Evolutionary conservation across 2,329 filamentous ascomycete species (phyloP).

Genomic region (Pseudomassariella vexata): DNA sequence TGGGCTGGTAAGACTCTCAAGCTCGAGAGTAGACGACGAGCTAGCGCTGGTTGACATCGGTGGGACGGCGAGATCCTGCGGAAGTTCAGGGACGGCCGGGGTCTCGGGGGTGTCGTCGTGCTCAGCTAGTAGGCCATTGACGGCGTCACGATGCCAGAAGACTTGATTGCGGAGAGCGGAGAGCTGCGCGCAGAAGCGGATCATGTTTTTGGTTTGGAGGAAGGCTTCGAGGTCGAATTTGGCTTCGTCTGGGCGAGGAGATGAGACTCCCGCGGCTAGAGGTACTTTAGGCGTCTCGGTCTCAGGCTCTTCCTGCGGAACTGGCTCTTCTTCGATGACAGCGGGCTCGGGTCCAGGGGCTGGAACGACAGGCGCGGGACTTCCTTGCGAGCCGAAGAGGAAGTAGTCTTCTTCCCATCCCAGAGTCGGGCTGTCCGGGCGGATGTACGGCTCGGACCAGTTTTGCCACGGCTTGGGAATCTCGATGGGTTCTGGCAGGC

Average conservation of each 20-base stretch:
- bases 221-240: constrained; percentile 27
- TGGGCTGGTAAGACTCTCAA: neutral
- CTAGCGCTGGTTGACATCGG: constrained; percentile 2
- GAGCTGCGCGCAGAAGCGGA: constrained; percentile 44
- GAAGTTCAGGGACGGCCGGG: constrained; percentile 8
- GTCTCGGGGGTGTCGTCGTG: constrained; percentile 14
- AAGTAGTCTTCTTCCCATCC: constrained; percentile 40
- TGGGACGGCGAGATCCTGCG: constrained; percentile 6
- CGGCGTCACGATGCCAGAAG: constrained; percentile 36
- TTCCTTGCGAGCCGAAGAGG: constrained; percentile 9
- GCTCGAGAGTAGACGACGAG: neutral
- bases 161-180: constrained; percentile 43
- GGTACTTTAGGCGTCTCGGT: too few species aligned
- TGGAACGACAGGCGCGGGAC: too few species aligned
- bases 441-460: constrained; percentile 38
- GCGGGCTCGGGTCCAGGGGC: constrained; percentile 1
- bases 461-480: constrained; percentile 20
- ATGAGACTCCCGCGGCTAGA: constrained; percentile 1
- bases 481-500: constrained; percentile 22
- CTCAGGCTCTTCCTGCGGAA: too few species aligned
- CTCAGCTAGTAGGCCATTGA: constrained; percentile 33
- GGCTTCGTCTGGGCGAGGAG: constrained; percentile 6
- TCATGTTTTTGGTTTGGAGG: constrained; percentile 35
- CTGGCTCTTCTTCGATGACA: constrained; percentile 1
- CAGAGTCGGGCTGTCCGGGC: constrained; percentile 55